Evolutionary conservation across 2,329 filamentous ascomycete genomes (phyloP).

Genomic region (Microdochium nivale): DNA sequence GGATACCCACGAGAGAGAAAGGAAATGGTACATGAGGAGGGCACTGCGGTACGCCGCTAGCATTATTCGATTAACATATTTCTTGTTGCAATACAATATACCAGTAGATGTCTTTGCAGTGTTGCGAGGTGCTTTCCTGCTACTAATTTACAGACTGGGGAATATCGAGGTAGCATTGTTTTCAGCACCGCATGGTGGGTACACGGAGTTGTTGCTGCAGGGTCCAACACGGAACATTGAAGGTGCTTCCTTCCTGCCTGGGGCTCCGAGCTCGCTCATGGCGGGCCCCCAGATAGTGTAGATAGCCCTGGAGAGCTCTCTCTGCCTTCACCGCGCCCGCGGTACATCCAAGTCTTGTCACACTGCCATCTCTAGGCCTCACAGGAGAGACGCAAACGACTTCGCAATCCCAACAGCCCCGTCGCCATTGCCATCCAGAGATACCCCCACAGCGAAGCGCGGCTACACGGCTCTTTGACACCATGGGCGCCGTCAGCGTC

Average conservation of each 20-base stretch:
- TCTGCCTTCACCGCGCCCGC: not conserved
- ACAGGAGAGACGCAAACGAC: no score
- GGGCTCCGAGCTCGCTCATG: conserved; percentile 1
- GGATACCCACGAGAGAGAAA: not conserved
- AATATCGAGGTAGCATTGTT: no score
- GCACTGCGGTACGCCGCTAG: no score
- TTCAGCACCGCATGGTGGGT: no score
- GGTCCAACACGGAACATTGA: not conserved
- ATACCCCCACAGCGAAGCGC: not conserved
- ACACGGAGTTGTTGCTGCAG: no score
- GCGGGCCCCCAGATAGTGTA: no score
- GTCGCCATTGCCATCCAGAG: not conserved
- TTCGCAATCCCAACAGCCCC: no score
- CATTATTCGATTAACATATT: not conserved
- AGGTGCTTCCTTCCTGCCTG: not conserved
- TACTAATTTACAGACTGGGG: no score
- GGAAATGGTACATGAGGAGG: not conserved
- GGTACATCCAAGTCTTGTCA: no score
- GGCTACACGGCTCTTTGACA: not conserved
- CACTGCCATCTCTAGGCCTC: no score
- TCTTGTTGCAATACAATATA: not conserved
- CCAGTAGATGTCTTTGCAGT: not conserved
- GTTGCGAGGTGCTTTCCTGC: no score
- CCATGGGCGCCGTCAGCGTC: not conserved
- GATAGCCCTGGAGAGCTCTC: no score